Percentiles rank a stretch among this genome's conserved stretches.
phyloP scores from a whole-genome alignment of 805 yeast species.

The Yamadazyma phyllophila region DNA sequence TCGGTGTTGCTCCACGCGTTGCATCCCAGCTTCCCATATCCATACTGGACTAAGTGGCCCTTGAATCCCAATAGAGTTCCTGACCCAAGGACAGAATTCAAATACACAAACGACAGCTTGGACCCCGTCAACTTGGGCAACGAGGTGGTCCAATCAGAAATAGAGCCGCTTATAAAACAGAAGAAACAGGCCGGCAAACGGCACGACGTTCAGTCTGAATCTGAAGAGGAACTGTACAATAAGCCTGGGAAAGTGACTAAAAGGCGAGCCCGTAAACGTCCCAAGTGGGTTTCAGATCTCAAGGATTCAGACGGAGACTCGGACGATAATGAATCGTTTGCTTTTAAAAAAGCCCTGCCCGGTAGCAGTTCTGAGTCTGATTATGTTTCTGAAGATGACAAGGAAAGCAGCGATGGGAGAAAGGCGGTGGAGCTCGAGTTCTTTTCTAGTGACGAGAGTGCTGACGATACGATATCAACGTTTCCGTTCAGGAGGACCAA shows the following conservation, averaged over 20 bases:
- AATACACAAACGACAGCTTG: slow-evolving; percentile 19
- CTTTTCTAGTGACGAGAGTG: background rate
- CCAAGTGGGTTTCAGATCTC: too few relatives aligned
- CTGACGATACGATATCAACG: background rate
- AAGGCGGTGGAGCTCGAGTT: background rate
- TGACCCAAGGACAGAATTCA: slow-evolving; percentile 26
- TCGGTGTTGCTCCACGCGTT: slow-evolving; percentile 43
- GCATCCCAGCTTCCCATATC: slow-evolving; percentile 34
- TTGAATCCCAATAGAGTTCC: slow-evolving; percentile 33
- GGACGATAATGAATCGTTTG: background rate
- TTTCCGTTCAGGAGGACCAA: background rate
- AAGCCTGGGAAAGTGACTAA: too few relatives aligned
- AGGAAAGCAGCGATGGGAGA: background rate
- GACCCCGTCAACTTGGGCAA: background rate
- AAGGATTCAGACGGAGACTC: background rate
- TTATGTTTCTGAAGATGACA: slow-evolving; percentile 1
- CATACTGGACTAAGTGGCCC: slow-evolving; percentile 65
- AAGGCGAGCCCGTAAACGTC: too few relatives aligned
- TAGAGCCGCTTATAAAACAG: background rate
- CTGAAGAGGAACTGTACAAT: slow-evolving; percentile 1
- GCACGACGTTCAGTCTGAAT: background rate
- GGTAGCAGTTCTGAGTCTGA: slow-evolving; percentile 8
- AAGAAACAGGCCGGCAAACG: background rate
- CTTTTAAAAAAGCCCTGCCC: background rate
- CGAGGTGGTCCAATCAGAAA: background rate